Percentiles rank a stretch among this genome's conserved stretches.
Evolutionary conservation across 2,329 filamentous ascomycete species (phyloP).

Genomic region (Paraphaeosphaeria minitans): DNA sequence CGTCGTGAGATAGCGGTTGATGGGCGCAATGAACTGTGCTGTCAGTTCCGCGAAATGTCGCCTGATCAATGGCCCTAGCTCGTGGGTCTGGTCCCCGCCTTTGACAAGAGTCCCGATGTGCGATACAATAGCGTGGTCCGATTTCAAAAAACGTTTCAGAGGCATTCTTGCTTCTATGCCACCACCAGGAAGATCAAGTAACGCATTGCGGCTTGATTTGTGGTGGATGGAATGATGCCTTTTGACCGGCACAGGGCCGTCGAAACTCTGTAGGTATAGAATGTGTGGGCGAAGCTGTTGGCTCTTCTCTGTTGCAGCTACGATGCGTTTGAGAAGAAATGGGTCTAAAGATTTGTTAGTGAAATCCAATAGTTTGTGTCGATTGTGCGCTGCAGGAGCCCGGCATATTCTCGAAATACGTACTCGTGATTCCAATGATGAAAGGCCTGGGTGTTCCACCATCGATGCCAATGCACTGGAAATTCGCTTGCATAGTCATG

Average conservation of each 20-base stretch:
- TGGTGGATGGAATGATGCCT: slow-evolving; percentile 45
- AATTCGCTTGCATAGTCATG: slow-evolving; percentile 52
- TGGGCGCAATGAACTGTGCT: slow-evolving; percentile 48
- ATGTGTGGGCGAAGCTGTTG: slow-evolving; percentile 44
- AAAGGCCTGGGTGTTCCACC: slow-evolving; percentile 47
- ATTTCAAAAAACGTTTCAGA: slow-evolving; percentile 47
- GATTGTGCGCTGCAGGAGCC: neutral
- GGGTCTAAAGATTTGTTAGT: slow-evolving; percentile 27
- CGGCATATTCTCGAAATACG: neutral
- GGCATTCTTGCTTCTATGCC: slow-evolving; percentile 46
- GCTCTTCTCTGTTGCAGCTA: slow-evolving; percentile 41
- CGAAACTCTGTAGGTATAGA: slow-evolving; percentile 45
- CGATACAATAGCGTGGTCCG: slow-evolving; percentile 40
- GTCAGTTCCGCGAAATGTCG: slow-evolving; percentile 50
- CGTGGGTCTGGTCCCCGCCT: slow-evolving; percentile 35
- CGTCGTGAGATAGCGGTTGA: slow-evolving; percentile 49
- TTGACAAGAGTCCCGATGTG: slow-evolving; percentile 43
- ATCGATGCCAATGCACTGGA: slow-evolving; percentile 47
- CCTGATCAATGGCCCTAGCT: slow-evolving; percentile 46
- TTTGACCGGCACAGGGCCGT: slow-evolving; percentile 43
- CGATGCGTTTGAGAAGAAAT: slow-evolving; percentile 48
- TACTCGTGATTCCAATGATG: slow-evolving; percentile 47
- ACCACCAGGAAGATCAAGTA: slow-evolving; percentile 47
- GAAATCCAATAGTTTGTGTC: neutral
- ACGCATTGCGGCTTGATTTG: slow-evolving; percentile 40